Evolutionary conservation across 176 grass and related monocot genomes (phyloP), one percentile per base, ranked within the genome.

Genomic region (Musa beccarii): DNA sequence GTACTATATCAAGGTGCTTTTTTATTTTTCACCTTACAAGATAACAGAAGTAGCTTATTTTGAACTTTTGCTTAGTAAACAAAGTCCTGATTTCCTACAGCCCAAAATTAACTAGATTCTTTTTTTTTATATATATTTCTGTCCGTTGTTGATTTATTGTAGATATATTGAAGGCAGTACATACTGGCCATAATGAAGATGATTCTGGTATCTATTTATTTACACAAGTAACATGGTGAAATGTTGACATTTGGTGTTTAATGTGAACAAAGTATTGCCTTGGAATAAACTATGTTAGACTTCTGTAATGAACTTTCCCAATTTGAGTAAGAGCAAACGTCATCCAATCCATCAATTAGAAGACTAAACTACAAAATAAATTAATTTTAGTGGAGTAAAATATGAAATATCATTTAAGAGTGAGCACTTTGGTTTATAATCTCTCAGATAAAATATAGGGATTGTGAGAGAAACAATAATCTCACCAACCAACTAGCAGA

Each of bases 1-100:
- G 81, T 99, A 99, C 51, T 99, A 94, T 79, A 91, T 99, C 76
- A 99, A 99, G 91, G 95, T 94, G 77, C 81, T 68, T 75, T 52
- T 22, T 15, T 34, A n/a, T 34, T 15, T 29, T 84, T 73, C 1
- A 53, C 75, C 14, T 66, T 67, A 34, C 15, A 15, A 68, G 14
- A 19, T 59, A 59, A 59, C n/a, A 1, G 8, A 21, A n/a, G 3
- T 43, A 43, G 34, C 34, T 43, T 43, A 43, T 43, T 43, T 43
- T 43, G 34, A 43, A 43, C 34, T 43, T 43, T 43, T 43, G 34
- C 34, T 43, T 43, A 43, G 34, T 43, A 43, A 43, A 43, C 34
- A 43, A 43, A 43, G 34, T 61, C 19, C 57, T 19, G 0, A n/a
- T n/a, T 61, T 19, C 16, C 57, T 61, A 7, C 15, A 61, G 17